Conservation (phyloP, 1,139 yeast genomes). For the Nakaseomyces glabratus region DNA sequence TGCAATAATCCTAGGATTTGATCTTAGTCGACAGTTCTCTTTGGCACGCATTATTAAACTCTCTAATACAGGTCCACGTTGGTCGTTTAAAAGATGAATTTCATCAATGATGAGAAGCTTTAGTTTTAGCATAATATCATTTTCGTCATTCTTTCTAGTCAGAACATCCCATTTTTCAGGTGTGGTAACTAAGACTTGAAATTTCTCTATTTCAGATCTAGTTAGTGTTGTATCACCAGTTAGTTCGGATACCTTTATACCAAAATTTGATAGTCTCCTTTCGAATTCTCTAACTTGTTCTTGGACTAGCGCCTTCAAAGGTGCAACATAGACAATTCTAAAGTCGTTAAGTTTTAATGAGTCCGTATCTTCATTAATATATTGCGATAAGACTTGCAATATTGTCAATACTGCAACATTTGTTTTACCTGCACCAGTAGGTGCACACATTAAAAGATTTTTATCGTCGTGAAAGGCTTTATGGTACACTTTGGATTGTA, state of each 20-base stretch:
- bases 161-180: conserved; percentile 98
- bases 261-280: conserved; percentile 57
- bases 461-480: conserved; percentile 61
- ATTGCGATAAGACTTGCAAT: conserved; percentile 51
- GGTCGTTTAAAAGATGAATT: conserved; percentile 86
- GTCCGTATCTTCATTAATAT: conserved; percentile 41
- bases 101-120: conserved; percentile 82
- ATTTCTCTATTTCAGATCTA: conserved; percentile 62
- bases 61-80: conserved; percentile 91
- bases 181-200: conserved; percentile 84
- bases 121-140: conserved; percentile 54
- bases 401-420: conserved; percentile 85
- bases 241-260: conserved; percentile 70
- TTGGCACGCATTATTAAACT: conserved; percentile 72
- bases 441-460: conserved; percentile 83
- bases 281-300: conserved; percentile 88
- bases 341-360: conserved; percentile 46
- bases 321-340: conserved; percentile 87
- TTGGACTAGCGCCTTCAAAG: conserved; percentile 87
- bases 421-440: conserved; percentile 98
- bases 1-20: conserved; percentile 60
- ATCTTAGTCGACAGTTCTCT: conserved; percentile 36
- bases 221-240: conserved; percentile 87
- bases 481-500: conserved; percentile 79
- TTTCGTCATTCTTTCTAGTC: conserved; percentile 67